Evolutionary conservation across 345 rosid species (phyloP).

Genomic region (Salix viminalis): DNA sequence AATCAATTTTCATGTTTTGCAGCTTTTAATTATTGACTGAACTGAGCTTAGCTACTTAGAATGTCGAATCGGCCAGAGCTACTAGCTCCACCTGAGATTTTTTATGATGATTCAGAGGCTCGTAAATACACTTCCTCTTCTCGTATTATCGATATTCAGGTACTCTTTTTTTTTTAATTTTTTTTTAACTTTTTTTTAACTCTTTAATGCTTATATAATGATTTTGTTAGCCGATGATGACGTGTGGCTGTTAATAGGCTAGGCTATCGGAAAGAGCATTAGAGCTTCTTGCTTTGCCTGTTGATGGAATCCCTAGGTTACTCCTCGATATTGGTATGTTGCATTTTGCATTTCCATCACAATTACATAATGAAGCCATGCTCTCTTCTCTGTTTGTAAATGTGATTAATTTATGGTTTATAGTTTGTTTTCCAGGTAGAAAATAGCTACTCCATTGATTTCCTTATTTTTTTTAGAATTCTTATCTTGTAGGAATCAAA

Average conservation of each 20-base stretch:
- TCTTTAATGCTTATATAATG: background rate
- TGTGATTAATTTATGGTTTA: too few species aligned
- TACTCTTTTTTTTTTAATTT: conserved; percentile 17
- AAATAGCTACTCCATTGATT: too few species aligned
- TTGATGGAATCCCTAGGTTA: conserved; percentile 70
- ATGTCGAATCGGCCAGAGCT: conserved; percentile 81
- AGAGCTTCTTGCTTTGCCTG: conserved; percentile 89
- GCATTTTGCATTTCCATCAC: background rate
- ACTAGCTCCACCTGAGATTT: conserved; percentile 90
- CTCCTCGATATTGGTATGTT: conserved; percentile 78
- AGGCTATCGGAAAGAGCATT: conserved; percentile 85
- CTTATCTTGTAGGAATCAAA: too few species aligned
- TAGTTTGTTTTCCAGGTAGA: too few species aligned
- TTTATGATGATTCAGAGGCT: conserved; percentile 81
- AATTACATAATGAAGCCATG: too few species aligned
- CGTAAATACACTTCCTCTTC: conserved; percentile 90
- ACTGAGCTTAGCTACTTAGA: background rate
- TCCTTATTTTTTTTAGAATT: too few species aligned
- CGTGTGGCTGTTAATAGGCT: conserved; percentile 35
- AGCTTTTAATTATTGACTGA: background rate
- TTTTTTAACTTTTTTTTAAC: too few species aligned
- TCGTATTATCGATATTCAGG: conserved; percentile 93
- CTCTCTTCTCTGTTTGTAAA: too few species aligned
- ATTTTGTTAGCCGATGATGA: background rate
- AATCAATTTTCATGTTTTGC: background rate